Conservation (phyloP, 768 basidiomycete genomes). For the Amanita subjunquillea region DNA sequence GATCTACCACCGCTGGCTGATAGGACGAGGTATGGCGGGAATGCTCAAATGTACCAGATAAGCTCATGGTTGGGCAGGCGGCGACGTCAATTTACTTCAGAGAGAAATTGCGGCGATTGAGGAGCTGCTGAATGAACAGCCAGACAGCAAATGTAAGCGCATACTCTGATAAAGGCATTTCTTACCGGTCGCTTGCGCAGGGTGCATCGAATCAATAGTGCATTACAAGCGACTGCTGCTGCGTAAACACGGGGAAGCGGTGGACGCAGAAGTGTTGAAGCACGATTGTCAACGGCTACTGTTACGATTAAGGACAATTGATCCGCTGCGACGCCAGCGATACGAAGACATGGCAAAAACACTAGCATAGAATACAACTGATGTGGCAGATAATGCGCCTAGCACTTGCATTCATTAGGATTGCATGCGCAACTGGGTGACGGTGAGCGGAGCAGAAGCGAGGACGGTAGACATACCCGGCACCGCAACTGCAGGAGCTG, state of each 20-base stretch:
- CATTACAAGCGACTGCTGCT: slow-evolving; percentile 71
- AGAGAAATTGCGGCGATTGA: slow-evolving; percentile 73
- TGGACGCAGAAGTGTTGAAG: slow-evolving; percentile 24
- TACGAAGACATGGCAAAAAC: slow-evolving; percentile 47
- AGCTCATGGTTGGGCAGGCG: slow-evolving; percentile 27
- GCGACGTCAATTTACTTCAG: slow-evolving; percentile 44
- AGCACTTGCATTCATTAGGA: slow-evolving; percentile 59
- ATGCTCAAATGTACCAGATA: too few relatives aligned
- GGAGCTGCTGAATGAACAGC: slow-evolving; percentile 80
- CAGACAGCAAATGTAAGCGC: slow-evolving; percentile 82
- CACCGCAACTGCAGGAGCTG: slow-evolving; percentile 41
- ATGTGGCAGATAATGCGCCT: slow-evolving; percentile 11
- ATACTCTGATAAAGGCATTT: not conserved
- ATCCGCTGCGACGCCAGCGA: slow-evolving; percentile 53
- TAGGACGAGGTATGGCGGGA: slow-evolving; percentile 30
- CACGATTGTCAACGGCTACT: slow-evolving; percentile 43
- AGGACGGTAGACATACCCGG: slow-evolving; percentile 20
- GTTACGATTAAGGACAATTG: slow-evolving; percentile 46
- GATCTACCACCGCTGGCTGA: slow-evolving; percentile 98
- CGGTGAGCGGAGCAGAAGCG: not conserved
- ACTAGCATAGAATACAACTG: not conserved
- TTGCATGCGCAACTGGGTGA: slow-evolving; percentile 45
- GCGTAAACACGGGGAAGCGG: slow-evolving; percentile 26
- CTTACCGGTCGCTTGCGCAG: slow-evolving; percentile 26
- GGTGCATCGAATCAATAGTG: slow-evolving; percentile 91